Conservation (phyloP, 2,329 filamentous ascomycete genomes). For the Colletotrichum lupini region DNA sequence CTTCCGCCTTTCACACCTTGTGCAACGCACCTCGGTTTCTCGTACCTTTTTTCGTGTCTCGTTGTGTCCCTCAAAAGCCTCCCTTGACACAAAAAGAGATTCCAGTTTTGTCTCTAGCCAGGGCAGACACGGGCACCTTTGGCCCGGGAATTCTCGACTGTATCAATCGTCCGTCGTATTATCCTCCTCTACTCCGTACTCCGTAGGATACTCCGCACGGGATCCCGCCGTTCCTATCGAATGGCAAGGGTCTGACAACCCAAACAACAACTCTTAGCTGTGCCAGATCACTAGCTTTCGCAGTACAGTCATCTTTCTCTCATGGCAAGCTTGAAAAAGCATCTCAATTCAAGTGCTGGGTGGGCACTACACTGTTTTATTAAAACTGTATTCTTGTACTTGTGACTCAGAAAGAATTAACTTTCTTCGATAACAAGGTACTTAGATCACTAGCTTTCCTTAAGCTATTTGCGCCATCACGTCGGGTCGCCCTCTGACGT, state of each 20-base stretch:
- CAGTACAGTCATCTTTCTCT: no score
- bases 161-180: background rate
- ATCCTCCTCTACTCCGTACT: background rate
- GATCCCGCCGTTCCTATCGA: background rate
- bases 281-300: slow-evolving; percentile 6
- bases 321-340: no score
- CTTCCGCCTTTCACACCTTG: slow-evolving; percentile 12
- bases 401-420: no score
- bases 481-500: background rate
- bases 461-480: slow-evolving; percentile 6
- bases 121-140: background rate
- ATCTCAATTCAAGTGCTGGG: no score
- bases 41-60: slow-evolving; percentile 12
- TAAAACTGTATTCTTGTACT: no score
- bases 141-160: background rate
- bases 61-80: background rate
- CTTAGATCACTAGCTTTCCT: slow-evolving; percentile 9
- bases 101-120: background rate
- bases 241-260: background rate
- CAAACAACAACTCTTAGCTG: background rate
- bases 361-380: no score
- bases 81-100: background rate
- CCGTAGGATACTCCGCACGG: no score
- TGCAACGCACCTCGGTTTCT: background rate
- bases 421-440: no score